phyloP scores from a whole-genome alignment of 495 filamentous ascomycete genomes.

The Tuber borchii region DNA sequence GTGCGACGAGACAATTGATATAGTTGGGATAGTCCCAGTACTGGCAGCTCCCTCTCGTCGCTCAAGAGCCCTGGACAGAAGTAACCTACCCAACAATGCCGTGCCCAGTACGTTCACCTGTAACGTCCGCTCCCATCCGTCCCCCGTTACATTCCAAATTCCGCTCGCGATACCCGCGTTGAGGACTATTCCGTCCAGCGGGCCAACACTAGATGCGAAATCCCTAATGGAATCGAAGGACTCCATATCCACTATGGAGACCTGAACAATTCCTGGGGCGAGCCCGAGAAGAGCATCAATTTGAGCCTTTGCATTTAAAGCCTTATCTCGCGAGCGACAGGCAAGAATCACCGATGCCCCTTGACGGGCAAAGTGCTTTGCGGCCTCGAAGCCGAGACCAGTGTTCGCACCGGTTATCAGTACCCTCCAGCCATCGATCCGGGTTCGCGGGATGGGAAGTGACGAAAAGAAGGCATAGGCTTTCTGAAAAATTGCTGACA shows the following conservation, averaged over 20 bases:
- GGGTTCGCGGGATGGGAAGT: not conserved
- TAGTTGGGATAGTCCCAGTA: not conserved
- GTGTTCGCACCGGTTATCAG: conserved; percentile 52
- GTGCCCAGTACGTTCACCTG: conserved; percentile 59
- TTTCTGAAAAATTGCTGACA: not conserved
- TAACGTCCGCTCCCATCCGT: conserved; percentile 53
- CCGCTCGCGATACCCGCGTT: conserved; percentile 46
- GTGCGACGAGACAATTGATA: conserved; percentile 19
- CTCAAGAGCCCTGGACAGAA: conserved; percentile 1
- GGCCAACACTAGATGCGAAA: conserved; percentile 45
- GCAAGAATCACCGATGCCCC: conserved; percentile 48
- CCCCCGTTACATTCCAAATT: conserved; percentile 25
- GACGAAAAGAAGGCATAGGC: not conserved
- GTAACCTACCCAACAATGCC: conserved; percentile 47
- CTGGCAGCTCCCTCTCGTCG: not conserved
- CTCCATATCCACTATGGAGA: conserved; percentile 55
- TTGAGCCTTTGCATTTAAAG: conserved; percentile 43
- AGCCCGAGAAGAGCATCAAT: conserved; percentile 45
- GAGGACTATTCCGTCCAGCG: conserved; percentile 47
- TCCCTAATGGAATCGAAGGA: conserved; percentile 46
- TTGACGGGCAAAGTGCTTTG: conserved; percentile 45
- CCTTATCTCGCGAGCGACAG: conserved; percentile 45
- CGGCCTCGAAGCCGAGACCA: conserved; percentile 49
- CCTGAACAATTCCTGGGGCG: conserved; percentile 44
- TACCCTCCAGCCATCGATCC: conserved; percentile 44